Conservation (phyloP, 345 rosid genomes). For the Capsella bursapastoris region DNA sequence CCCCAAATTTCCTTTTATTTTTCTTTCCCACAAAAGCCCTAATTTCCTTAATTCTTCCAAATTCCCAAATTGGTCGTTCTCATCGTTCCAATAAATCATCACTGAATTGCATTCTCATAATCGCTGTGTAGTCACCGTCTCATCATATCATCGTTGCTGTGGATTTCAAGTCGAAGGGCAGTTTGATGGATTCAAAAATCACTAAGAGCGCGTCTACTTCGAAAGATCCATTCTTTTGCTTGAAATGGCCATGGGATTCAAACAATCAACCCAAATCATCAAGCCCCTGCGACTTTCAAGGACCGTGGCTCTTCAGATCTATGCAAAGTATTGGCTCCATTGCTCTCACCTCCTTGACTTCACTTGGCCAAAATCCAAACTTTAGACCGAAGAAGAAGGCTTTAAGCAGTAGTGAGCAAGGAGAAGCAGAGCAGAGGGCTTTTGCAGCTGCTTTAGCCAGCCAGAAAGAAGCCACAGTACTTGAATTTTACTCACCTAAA, state of each 20-base stretch:
- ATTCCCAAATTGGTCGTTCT: neutral
- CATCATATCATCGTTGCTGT: neutral
- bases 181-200: constrained; percentile 40
- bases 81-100: neutral
- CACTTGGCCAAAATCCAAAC: constrained; percentile 25
- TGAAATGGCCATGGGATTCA: constrained; percentile 83
- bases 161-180: neutral
- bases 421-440: constrained; percentile 89
- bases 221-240: constrained; percentile 59
- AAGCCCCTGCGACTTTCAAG: constrained; percentile 56
- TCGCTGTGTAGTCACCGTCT: neutral
- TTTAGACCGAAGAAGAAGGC: constrained; percentile 40
- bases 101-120: neutral
- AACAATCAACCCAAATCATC: constrained; percentile 46
- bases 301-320: constrained; percentile 81
- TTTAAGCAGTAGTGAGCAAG: constrained; percentile 67
- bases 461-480: constrained; percentile 74
- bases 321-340: constrained; percentile 64
- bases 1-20: too few species aligned
- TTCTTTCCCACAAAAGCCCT: neutral
- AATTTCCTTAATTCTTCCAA: neutral
- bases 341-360: constrained; percentile 57
- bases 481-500: constrained; percentile 93
- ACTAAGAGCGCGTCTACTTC: constrained; percentile 36
- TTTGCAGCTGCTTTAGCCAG: constrained; percentile 80